Conservation (phyloP, 768 basidiomycete genomes). For the Pisolithus albus region DNA sequence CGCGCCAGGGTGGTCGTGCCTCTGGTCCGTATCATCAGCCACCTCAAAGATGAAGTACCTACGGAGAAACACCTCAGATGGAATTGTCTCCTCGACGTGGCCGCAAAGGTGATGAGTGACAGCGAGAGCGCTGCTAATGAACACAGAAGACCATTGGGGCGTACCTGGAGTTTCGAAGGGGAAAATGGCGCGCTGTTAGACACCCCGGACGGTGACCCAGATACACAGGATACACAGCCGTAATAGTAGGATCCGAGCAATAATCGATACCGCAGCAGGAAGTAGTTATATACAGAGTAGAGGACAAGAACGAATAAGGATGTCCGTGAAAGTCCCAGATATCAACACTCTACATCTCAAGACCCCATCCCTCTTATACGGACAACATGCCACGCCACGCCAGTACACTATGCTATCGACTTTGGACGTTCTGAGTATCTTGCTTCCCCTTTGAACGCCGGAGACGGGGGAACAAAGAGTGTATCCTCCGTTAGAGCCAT, state of each 20-base stretch:
- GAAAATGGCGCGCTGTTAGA: not conserved
- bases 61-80: not conserved
- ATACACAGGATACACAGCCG: not conserved
- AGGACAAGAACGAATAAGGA: not conserved
- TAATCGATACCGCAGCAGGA: not conserved
- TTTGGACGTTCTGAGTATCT: conserved; percentile 34
- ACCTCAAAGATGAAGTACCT: conserved; percentile 16
- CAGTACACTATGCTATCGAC: conserved; percentile 30
- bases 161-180: not conserved
- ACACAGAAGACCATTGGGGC: conserved; percentile 8
- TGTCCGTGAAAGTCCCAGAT: not conserved
- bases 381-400: not conserved
- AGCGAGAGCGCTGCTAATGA: conserved; percentile 7
- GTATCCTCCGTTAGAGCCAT: conserved; percentile 42
- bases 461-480: conserved; percentile 47
- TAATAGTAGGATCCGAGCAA: not conserved
- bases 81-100: not conserved
- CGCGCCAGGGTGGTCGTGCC: conserved; percentile 44
- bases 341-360: not conserved
- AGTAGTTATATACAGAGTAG: not conserved
- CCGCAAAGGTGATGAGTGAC: not conserved
- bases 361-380: not conserved
- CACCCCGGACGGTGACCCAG: not conserved
- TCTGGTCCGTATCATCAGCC: conserved; percentile 35
- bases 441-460: conserved; percentile 42